Percentiles rank a stretch among this genome's conserved stretches.
Conservation (phyloP, 306 rosid genomes). For the Biancaea sappan region DNA sequence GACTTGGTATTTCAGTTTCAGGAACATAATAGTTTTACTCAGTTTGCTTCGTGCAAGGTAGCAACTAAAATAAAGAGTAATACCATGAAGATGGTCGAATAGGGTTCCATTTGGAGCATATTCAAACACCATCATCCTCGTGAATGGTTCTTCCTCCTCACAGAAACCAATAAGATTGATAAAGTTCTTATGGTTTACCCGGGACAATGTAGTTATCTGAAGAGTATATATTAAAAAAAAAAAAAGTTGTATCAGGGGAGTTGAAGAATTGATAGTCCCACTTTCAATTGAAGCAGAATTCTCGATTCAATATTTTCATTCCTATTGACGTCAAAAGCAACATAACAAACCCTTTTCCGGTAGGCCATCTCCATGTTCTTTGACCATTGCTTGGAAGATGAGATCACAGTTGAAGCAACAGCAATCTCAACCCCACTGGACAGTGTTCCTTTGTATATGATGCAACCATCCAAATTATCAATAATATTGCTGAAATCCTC, state of each 20-base stretch:
- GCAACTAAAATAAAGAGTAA: constrained; percentile 14
- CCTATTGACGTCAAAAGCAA: constrained; percentile 21
- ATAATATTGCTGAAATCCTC: constrained; percentile 98
- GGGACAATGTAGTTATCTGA: constrained; percentile 75
- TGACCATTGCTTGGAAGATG: constrained; percentile 74
- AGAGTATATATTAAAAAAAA: constrained; percentile 23
- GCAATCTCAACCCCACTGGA: constrained; percentile 98
- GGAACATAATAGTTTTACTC: background rate
- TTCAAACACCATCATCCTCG: constrained; percentile 96
- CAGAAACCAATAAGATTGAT: constrained; percentile 93
- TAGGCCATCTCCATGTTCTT: constrained; percentile 67
- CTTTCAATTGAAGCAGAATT: background rate
- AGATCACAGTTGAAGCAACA: constrained; percentile 65
- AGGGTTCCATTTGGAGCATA: constrained; percentile 94
- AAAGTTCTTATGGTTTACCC: constrained; percentile 93
- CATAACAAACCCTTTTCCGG: constrained; percentile 62
- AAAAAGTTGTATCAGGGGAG: constrained; percentile 22
- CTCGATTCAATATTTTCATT: background rate
- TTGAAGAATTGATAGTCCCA: constrained; percentile 7
- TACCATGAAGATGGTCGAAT: constrained; percentile 91
- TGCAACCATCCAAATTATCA: constrained; percentile 53
- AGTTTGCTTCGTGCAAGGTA: background rate
- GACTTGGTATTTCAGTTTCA: background rate
- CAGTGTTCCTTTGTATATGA: constrained; percentile 89
- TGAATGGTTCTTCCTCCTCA: constrained; percentile 89